A percentile compares a stretch with the other conserved stretches of the same genome.
Evolutionary conservation across 352 stramenopile species (phyloP).

Genomic region (Phytophthora hybrid): DNA sequence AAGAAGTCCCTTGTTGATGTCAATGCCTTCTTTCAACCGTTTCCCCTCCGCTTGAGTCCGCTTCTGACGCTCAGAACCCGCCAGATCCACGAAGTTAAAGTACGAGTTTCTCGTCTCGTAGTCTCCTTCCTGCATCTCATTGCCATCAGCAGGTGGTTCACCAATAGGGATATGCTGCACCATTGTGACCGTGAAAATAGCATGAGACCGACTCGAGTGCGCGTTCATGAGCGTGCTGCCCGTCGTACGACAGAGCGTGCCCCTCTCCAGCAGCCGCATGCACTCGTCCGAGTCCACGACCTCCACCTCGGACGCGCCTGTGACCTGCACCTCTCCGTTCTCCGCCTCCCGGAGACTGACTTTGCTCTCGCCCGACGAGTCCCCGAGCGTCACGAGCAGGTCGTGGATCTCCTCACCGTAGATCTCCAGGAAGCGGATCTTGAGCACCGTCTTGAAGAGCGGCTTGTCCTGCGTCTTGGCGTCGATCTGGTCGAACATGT

Average conservation of each 20-base stretch:
- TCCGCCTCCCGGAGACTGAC: slow-evolving; percentile 89
- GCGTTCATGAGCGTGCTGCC: slow-evolving; percentile 94
- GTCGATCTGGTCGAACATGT: slow-evolving; percentile 88
- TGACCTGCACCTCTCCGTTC: slow-evolving; percentile 82
- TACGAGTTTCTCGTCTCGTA: slow-evolving; percentile 86
- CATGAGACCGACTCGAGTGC: slow-evolving; percentile 91
- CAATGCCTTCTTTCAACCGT: slow-evolving; percentile 96
- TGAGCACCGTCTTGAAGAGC: slow-evolving; percentile 73
- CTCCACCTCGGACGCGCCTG: slow-evolving; percentile 77
- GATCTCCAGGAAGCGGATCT: slow-evolving; percentile 92
- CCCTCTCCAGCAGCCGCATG: slow-evolving; percentile 82
- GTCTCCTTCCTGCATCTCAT: slow-evolving; percentile 55
- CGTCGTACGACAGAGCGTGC: slow-evolving; percentile 85
- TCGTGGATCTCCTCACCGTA: slow-evolving; percentile 93
- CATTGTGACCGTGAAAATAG: slow-evolving; percentile 92
- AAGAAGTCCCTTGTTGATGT: slow-evolving; percentile 99
- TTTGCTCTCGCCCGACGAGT: slow-evolving; percentile 67
- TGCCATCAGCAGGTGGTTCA: slow-evolving; percentile 43
- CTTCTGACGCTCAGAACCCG: slow-evolving; percentile 94
- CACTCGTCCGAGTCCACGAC: slow-evolving; percentile 80
- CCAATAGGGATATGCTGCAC: slow-evolving; percentile 79
- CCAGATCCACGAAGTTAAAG: slow-evolving; percentile 94
- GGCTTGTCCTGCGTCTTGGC: slow-evolving; percentile 61
- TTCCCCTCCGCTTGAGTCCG: slow-evolving; percentile 94
- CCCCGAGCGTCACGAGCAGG: slow-evolving; percentile 81